Percentiles rank a stretch among this genome's conserved stretches.
These are phyloP conservation scores for Sanghuangporus weigelae DNA, from an alignment of 1,284 basidiomycete species.

Conservation along the genomic window DNA sequence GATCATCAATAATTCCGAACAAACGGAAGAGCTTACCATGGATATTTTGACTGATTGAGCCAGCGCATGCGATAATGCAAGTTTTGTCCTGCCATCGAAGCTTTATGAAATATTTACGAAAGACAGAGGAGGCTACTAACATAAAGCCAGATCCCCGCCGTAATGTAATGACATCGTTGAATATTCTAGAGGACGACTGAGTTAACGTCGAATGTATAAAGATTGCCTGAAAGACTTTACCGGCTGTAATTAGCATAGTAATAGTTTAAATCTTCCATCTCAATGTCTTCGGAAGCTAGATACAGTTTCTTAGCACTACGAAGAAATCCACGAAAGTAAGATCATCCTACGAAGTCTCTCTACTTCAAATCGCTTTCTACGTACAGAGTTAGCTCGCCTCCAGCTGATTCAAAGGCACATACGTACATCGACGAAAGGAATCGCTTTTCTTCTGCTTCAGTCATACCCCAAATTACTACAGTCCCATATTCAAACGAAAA, in stretches of 20 bases:
- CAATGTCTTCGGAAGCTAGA: constrained; percentile 73
- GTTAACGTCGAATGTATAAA: constrained; percentile 7
- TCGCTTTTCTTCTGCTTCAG: constrained; percentile 83
- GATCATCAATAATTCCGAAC: not conserved
- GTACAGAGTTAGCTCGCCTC: constrained; percentile 18
- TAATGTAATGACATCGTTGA: constrained; percentile 97
- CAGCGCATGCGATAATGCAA: constrained; percentile 91
- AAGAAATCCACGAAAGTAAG: not conserved
- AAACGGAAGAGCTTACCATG: constrained; percentile 39
- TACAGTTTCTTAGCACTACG: not conserved
- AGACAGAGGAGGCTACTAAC: constrained; percentile 40
- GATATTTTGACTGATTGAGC: constrained; percentile 98
- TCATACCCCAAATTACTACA: constrained; percentile 97
- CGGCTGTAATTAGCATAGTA: constrained; percentile 96
- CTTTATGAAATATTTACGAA: constrained; percentile 19
- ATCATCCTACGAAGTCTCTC: constrained; percentile 69
- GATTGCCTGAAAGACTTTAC: constrained; percentile 37
- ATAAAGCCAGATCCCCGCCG: constrained; percentile 94
- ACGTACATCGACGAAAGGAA: constrained; percentile 85
- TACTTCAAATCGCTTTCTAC: constrained; percentile 87
- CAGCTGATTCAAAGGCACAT: constrained; percentile 1
- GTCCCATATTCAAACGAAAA: constrained; percentile 94
- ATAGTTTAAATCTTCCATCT: constrained; percentile 96
- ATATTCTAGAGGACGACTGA: constrained; percentile 58
- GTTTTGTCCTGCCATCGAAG: constrained; percentile 72